Conservation (phyloP, 1,284 basidiomycete genomes). For the Ganoderma leucocontextum region DNA sequence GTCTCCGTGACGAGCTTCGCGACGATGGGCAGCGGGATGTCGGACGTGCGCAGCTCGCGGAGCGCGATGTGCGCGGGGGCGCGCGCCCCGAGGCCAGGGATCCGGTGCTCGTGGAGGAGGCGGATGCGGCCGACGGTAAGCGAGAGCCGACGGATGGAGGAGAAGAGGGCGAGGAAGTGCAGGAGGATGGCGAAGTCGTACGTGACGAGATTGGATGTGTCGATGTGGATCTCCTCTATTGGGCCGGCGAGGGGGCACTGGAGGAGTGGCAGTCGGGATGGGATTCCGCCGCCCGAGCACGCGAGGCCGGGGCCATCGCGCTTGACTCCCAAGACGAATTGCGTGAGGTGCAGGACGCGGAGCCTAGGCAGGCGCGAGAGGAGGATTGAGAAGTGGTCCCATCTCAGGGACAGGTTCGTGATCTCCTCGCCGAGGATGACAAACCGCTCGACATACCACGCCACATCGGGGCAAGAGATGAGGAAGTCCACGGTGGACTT, state of each 20-base stretch:
- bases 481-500: conserved; percentile 1
- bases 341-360: conserved; percentile 3
- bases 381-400: neutral
- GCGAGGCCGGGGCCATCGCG: neutral
- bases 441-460: conserved; percentile 7
- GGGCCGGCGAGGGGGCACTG: neutral
- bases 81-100: neutral
- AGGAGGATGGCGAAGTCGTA: conserved; percentile 7
- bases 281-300: too few species aligned
- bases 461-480: neutral
- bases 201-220: conserved; percentile 9
- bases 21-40: conserved; percentile 12
- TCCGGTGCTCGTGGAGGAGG: neutral
- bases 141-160: conserved; percentile 7
- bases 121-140: conserved; percentile 12
- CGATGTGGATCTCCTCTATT: conserved; percentile 16
- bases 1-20: conserved; percentile 4
- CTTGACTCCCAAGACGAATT: neutral
- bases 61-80: conserved; percentile 11
- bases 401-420: conserved; percentile 1
- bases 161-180: conserved; percentile 15
- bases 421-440: conserved; percentile 2
- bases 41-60: conserved; percentile 10
- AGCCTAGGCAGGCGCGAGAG: neutral
- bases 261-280: neutral